Conservation (phyloP, 345 rosid genomes). For the Mercurialis annua region DNA sequence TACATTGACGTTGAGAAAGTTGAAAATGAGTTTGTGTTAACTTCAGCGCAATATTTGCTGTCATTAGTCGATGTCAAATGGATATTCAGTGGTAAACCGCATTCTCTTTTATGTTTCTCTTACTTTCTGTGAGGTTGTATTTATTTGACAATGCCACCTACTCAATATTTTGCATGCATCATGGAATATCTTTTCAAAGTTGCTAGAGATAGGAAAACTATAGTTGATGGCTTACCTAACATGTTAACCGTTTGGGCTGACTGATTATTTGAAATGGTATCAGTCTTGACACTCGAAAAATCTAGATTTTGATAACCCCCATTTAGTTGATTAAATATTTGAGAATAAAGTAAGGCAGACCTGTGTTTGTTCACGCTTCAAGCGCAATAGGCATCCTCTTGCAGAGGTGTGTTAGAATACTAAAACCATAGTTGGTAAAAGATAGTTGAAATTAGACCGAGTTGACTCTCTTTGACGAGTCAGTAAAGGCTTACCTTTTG, state of each 20-base stretch:
- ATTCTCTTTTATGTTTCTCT: not conserved
- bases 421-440: too few species aligned
- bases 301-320: too few species aligned
- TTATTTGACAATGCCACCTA: not conserved
- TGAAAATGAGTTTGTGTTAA: conserved; percentile 71
- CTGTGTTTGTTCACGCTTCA: too few species aligned
- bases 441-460: not conserved
- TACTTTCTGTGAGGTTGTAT: not conserved
- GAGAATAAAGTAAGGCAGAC: too few species aligned
- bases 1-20: conserved; percentile 65
- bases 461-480: not conserved
- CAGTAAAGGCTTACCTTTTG: not conserved
- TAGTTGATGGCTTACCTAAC: too few species aligned
- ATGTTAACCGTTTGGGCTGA: too few species aligned
- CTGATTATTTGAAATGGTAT: too few species aligned
- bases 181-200: not conserved
- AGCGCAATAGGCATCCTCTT: too few species aligned
- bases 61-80: conserved; percentile 61
- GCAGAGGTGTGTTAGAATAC: too few species aligned
- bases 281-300: too few species aligned
- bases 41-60: conserved; percentile 80
- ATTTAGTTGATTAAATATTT: too few species aligned
- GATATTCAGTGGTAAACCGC: conserved; percentile 56
- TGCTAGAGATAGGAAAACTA: too few species aligned
- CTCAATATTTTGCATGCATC: not conserved